phyloP scores from a whole-genome alignment of 768 basidiomycete species.

The Russula olivacea region DNA sequence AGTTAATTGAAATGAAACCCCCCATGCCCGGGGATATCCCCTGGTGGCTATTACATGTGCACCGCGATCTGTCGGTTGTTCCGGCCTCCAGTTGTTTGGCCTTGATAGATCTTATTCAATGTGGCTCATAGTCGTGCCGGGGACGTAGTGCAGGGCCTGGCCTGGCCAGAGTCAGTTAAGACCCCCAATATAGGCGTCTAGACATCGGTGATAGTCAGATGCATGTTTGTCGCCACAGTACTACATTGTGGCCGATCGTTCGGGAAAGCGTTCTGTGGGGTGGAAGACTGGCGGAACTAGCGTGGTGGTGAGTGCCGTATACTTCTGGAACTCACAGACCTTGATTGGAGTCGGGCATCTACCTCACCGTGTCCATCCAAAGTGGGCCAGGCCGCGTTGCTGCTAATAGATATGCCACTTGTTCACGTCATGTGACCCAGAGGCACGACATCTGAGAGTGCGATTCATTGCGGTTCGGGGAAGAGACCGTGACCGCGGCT shows the following conservation, averaged over 20 bases:
- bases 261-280: background rate
- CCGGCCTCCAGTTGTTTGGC: background rate
- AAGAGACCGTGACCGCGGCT: constrained; percentile 16
- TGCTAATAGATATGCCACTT: background rate
- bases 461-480: constrained; percentile 14
- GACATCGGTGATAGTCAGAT: constrained; percentile 10
- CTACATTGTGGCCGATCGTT: background rate
- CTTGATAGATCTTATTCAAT: background rate
- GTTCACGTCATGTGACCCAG: constrained; percentile 7
- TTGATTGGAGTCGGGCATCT: too few relatives aligned
- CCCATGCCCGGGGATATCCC: background rate
- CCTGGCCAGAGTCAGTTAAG: constrained; percentile 3
- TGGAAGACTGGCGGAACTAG: background rate
- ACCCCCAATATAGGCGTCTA: background rate
- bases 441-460: background rate
- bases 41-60: background rate
- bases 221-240: background rate
- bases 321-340: background rate
- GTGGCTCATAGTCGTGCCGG: background rate
- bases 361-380: too few relatives aligned
- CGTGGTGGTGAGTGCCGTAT: background rate
- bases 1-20: background rate
- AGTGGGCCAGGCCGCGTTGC: background rate
- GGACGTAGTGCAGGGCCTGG: background rate
- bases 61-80: background rate